Conservation (phyloP, 176 grass and related monocot genomes). For the Musa itinerans region DNA sequence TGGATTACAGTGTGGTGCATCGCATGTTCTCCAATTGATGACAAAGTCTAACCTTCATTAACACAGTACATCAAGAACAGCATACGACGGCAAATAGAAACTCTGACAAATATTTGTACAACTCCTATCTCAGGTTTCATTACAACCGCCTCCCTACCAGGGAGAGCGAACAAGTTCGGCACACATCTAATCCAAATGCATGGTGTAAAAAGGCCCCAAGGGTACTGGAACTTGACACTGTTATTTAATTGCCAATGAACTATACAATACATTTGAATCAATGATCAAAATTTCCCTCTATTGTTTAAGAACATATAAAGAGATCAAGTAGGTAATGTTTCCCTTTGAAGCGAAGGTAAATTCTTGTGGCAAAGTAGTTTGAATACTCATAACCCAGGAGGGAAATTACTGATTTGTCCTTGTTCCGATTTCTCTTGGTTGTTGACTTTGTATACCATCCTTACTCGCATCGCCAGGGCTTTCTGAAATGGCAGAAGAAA, state of each 20-base stretch:
- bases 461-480: constrained; percentile 73
- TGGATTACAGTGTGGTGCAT: no score
- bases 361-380: not conserved
- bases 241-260: not conserved
- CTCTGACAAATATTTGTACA: not conserved
- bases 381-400: constrained; percentile 47
- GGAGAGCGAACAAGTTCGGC: not conserved
- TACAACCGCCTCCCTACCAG: not conserved
- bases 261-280: constrained; percentile 1
- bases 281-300: constrained; percentile 1
- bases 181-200: not conserved
- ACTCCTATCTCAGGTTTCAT: not conserved
- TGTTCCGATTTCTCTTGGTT: constrained; percentile 77
- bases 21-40: no score
- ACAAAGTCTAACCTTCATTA: no score
- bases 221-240: not conserved
- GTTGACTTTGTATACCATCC: constrained; percentile 91
- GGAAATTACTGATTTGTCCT: constrained; percentile 92
- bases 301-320: not conserved
- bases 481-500: constrained; percentile 40
- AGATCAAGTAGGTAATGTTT: not conserved
- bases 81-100: not conserved
- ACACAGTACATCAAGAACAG: not conserved
- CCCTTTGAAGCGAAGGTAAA: not conserved
- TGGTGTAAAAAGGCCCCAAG: not conserved